These are phyloP conservation scores for Rhypophila decipiens DNA, from an alignment of 495 filamentous ascomycete species.

Conservation along the genomic window DNA sequence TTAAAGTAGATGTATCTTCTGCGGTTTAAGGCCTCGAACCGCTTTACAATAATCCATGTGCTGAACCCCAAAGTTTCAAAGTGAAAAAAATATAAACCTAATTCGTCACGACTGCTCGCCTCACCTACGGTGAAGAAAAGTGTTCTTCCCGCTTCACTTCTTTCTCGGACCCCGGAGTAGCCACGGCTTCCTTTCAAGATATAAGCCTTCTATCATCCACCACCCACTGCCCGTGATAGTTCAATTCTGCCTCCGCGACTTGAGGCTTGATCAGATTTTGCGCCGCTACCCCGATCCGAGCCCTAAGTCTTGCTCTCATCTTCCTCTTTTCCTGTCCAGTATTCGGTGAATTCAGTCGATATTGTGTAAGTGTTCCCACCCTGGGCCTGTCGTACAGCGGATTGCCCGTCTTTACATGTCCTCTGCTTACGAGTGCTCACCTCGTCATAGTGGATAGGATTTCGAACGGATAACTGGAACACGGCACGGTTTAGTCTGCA, in stretches of 20 bases:
- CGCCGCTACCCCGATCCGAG: too few relatives aligned
- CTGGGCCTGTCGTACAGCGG: background rate
- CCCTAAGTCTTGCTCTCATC: background rate
- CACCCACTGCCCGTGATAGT: background rate
- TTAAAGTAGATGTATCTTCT: too few relatives aligned
- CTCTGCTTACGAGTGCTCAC: background rate
- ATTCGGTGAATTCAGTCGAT: too few relatives aligned
- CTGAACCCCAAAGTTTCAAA: background rate
- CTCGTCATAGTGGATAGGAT: background rate
- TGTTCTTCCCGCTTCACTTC: constrained; percentile 4
- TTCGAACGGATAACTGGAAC: constrained; percentile 3
- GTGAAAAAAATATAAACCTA: background rate
- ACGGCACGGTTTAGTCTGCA: constrained; percentile 5
- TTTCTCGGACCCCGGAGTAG: background rate
- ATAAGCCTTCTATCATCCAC: background rate
- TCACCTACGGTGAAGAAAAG: constrained; percentile 2
- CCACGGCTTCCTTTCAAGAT: background rate
- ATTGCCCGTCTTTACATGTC: background rate
- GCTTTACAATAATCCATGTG: too few relatives aligned
- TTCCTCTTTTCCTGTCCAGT: background rate
- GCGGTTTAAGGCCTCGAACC: too few relatives aligned
- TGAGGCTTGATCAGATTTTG: too few relatives aligned
- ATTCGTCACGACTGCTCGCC: background rate
- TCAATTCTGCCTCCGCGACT: background rate
- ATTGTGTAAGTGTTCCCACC: background rate